A percentile compares a stretch with the other conserved stretches of the same genome.
phyloP scores from a whole-genome alignment of 805 yeast genomes.

The Candida insectorum region DNA sequence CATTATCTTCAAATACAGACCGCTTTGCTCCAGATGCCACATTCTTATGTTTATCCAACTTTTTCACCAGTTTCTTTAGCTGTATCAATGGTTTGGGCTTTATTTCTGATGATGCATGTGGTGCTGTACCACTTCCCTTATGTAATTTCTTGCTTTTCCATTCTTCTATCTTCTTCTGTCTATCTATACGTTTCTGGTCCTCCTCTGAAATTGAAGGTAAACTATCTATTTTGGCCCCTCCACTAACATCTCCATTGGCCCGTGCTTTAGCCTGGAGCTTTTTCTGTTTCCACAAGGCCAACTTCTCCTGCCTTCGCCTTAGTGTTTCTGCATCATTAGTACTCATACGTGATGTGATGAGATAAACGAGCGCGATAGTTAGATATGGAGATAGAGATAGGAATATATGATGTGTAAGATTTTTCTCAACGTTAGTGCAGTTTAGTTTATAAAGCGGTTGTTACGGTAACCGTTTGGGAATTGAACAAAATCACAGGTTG shows the following conservation, averaged over 20 bases:
- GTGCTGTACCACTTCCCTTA: background rate
- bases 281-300: constrained; percentile 60
- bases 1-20: constrained; percentile 26
- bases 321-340: constrained; percentile 30
- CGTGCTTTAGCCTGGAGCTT: constrained; percentile 30
- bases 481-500: constrained; percentile 84
- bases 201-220: background rate
- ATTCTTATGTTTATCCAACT: constrained; percentile 10
- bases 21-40: background rate
- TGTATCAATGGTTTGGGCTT: constrained; percentile 8
- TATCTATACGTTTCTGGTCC: constrained; percentile 16
- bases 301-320: constrained; percentile 45
- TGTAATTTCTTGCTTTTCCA: constrained; percentile 44
- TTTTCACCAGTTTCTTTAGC: constrained; percentile 11
- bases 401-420: too few relatives aligned
- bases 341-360: too few relatives aligned
- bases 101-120: too few relatives aligned
- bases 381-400: too few relatives aligned
- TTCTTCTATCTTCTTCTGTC: constrained; percentile 43
- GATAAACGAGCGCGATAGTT: too few relatives aligned
- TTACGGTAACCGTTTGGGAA: constrained; percentile 93
- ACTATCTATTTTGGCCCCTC: background rate
- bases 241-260: constrained; percentile 5
- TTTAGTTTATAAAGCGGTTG: constrained; percentile 79
- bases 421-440: too few relatives aligned